phyloP scores from a whole-genome alignment of 768 basidiomycete species.

The Boletus sp. region DNA sequence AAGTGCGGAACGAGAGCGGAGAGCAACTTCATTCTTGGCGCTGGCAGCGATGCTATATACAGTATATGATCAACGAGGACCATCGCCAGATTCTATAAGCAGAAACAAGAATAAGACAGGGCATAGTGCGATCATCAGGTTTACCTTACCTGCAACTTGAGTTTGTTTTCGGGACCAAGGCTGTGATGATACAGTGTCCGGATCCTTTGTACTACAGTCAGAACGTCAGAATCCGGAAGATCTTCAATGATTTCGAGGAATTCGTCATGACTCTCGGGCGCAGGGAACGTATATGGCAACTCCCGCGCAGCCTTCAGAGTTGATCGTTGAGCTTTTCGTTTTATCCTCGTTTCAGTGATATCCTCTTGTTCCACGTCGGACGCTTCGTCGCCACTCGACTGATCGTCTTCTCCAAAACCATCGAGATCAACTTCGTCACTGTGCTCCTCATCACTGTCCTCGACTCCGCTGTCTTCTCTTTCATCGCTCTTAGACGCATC shows the following conservation, averaged over 20 bases:
- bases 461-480: slow-evolving; percentile 35
- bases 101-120: neutral
- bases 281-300: slow-evolving; percentile 90
- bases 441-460: slow-evolving; percentile 22
- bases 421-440: slow-evolving; percentile 32
- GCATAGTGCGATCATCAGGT: neutral
- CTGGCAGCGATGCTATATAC: slow-evolving; percentile 62
- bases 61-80: slow-evolving; percentile 89
- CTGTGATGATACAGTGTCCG: slow-evolving; percentile 90
- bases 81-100: slow-evolving; percentile 57
- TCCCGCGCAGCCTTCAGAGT: slow-evolving; percentile 43
- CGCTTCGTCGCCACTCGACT: slow-evolving; percentile 37
- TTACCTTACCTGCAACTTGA: slow-evolving; percentile 75
- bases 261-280: slow-evolving; percentile 82
- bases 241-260: slow-evolving; percentile 79
- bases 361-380: slow-evolving; percentile 34
- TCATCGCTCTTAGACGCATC: slow-evolving; percentile 34
- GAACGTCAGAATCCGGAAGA: slow-evolving; percentile 68
- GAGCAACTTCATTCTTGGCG: slow-evolving; percentile 57
- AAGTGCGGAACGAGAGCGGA: slow-evolving; percentile 74
- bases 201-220: slow-evolving; percentile 84
- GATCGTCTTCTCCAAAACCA: slow-evolving; percentile 34
- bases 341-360: slow-evolving; percentile 39
- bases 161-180: slow-evolving; percentile 86
- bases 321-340: slow-evolving; percentile 33